Conservation (phyloP, 306 rosid genomes). For the Ziziphus jujuba region DNA sequence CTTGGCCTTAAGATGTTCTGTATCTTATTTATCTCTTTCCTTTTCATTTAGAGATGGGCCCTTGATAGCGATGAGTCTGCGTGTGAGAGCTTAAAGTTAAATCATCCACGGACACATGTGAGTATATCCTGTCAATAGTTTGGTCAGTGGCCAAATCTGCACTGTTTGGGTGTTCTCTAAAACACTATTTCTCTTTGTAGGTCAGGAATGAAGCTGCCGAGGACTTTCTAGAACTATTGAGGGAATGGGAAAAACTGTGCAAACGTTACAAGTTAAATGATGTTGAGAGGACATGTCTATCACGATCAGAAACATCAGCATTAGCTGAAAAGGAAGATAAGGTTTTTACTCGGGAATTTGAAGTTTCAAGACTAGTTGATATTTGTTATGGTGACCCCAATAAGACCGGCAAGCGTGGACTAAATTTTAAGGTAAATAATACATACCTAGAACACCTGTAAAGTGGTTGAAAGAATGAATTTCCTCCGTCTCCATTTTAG, state of each 20-base stretch:
- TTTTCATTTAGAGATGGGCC: conserved; percentile 76
- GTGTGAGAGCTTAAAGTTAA: conserved; percentile 70
- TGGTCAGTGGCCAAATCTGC: not conserved
- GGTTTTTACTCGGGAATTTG: conserved; percentile 40
- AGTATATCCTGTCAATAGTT: conserved; percentile 33
- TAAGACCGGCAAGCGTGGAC: conserved; percentile 50
- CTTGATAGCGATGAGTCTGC: conserved; percentile 69
- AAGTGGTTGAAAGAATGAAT: conserved; percentile 4
- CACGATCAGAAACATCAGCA: conserved; percentile 33
- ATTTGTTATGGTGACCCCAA: conserved; percentile 83
- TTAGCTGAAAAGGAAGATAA: conserved; percentile 30
- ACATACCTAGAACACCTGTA: not conserved
- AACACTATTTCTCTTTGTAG: conserved; percentile 35
- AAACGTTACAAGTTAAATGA: conserved; percentile 41
- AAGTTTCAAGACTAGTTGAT: conserved; percentile 70
- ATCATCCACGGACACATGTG: conserved; percentile 80
- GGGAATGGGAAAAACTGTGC: conserved; percentile 88
- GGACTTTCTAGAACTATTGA: conserved; percentile 71
- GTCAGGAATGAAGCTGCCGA: conserved; percentile 89
- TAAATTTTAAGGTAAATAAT: conserved; percentile 68
- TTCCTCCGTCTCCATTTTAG: not conserved
- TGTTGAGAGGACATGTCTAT: conserved; percentile 25
- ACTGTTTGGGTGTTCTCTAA: conserved; percentile 17
- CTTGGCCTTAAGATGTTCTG: conserved; percentile 10
- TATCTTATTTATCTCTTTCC: conserved; percentile 25